A percentile compares a stretch with the other conserved stretches of the same genome.
phyloP scores from a whole-genome alignment of 495 filamentous ascomycete species.

The Mytilinidion resinicola region DNA sequence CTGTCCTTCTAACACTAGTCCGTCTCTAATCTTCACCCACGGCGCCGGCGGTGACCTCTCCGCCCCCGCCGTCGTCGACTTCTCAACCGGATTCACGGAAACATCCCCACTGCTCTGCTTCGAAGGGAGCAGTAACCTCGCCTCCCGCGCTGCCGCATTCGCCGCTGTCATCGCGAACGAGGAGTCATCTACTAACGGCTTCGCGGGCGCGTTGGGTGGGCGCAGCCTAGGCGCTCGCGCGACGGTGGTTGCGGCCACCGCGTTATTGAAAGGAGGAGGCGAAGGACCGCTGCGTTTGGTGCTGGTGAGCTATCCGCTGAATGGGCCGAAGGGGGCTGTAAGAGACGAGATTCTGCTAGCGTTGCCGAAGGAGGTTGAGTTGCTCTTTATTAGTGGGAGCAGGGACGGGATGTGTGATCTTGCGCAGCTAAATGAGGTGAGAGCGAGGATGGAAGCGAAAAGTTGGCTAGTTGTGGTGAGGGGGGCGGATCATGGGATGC shows the following conservation, averaged over 20 bases:
- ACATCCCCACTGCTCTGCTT: conserved; percentile 29
- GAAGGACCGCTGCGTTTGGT: conserved; percentile 24
- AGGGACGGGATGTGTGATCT: conserved; percentile 37
- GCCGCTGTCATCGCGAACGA: conserved; percentile 20
- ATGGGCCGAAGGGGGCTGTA: conserved; percentile 26
- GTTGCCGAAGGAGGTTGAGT: conserved; percentile 22
- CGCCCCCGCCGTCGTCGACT: conserved; percentile 31
- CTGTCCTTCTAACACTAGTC: background rate
- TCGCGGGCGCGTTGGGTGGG: conserved; percentile 29
- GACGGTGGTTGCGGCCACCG: conserved; percentile 33
- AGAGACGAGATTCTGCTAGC: conserved; percentile 35
- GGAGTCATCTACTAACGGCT: background rate
- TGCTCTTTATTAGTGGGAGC: conserved; percentile 36
- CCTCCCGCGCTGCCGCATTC: conserved; percentile 33
- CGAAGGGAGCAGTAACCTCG: conserved; percentile 38
- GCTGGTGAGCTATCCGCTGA: conserved; percentile 38
- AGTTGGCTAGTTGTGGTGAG: conserved; percentile 33
- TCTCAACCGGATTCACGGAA: conserved; percentile 31
- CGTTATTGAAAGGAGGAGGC: background rate
- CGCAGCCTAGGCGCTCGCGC: conserved; percentile 41
- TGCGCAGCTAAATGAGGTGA: conserved; percentile 26
- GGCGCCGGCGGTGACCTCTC: conserved; percentile 37
- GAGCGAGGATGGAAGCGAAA: conserved; percentile 33
- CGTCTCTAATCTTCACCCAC: conserved; percentile 38
- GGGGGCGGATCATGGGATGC: conserved; percentile 40